Percentiles rank a stretch among this genome's conserved stretches.
Conservation (phyloP, 495 filamentous ascomycete species). For the Rhizodiscina lignyota region DNA sequence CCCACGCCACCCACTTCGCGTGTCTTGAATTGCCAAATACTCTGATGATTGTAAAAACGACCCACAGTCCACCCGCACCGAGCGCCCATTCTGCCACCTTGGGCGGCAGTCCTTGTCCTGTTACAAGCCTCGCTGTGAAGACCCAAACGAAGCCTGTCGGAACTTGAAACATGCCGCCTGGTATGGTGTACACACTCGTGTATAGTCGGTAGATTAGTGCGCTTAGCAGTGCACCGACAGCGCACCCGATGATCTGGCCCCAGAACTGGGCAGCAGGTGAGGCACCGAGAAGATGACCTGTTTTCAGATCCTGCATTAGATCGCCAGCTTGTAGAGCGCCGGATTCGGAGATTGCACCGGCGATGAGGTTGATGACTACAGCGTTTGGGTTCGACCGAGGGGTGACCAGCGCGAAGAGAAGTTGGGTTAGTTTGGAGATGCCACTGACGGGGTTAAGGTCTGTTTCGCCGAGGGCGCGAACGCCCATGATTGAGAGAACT, state of each 20-base stretch:
- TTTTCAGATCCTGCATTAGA: slow-evolving; percentile 97
- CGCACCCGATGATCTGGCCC: slow-evolving; percentile 81
- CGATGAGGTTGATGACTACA: slow-evolving; percentile 82
- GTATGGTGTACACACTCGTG: slow-evolving; percentile 73
- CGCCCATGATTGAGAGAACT: slow-evolving; percentile 85
- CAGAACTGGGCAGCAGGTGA: slow-evolving; percentile 91
- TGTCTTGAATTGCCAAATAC: slow-evolving; percentile 30
- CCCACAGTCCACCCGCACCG: slow-evolving; percentile 32
- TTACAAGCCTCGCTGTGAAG: slow-evolving; percentile 88
- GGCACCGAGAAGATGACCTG: slow-evolving; percentile 82
- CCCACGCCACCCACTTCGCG: slow-evolving; percentile 36
- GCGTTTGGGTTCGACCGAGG: slow-evolving; percentile 61
- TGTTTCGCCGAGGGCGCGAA: slow-evolving; percentile 85
- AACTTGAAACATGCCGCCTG: slow-evolving; percentile 77
- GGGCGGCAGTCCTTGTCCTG: slow-evolving; percentile 69
- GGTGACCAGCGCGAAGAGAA: slow-evolving; percentile 81
- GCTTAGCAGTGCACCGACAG: slow-evolving; percentile 74
- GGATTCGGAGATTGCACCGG: slow-evolving; percentile 75
- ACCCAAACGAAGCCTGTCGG: slow-evolving; percentile 95
- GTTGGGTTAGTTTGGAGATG: slow-evolving; percentile 90
- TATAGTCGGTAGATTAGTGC: slow-evolving; percentile 86
- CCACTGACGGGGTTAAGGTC: slow-evolving; percentile 94
- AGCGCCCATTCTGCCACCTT: slow-evolving; percentile 67
- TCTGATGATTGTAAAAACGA: slow-evolving; percentile 58
- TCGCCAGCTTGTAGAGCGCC: slow-evolving; percentile 92